Evolutionary conservation across 257 asterid genomes (phyloP).

Genomic region (Petrea volubilis): DNA sequence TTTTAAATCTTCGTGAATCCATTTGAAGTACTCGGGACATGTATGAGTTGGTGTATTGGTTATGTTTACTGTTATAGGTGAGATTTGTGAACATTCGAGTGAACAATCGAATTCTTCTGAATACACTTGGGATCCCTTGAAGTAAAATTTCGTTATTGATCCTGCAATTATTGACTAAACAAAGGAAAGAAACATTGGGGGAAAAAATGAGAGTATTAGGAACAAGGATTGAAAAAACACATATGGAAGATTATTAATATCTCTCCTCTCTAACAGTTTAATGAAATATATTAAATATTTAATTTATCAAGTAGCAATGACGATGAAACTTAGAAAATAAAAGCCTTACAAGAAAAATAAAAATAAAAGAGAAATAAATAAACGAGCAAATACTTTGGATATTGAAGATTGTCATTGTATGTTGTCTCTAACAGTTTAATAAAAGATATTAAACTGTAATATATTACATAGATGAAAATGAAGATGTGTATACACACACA

Average conservation of each 20-base stretch:
- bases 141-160: slow-evolving; percentile 19
- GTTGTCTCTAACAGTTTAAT: too few species aligned
- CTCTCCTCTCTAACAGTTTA: too few species aligned
- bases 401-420: too few species aligned
- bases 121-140: slow-evolving; percentile 34
- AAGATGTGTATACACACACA: not conserved
- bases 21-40: slow-evolving; percentile 75
- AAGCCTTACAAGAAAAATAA: too few species aligned
- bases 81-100: slow-evolving; percentile 44
- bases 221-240: not conserved
- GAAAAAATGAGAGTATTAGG: not conserved
- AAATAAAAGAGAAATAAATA: too few species aligned
- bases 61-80: slow-evolving; percentile 12
- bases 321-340: too few species aligned
- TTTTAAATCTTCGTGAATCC: slow-evolving; percentile 86
- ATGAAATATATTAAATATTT: too few species aligned
- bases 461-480: not conserved
- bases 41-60: slow-evolving; percentile 18
- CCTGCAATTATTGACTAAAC: slow-evolving; percentile 49
- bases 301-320: too few species aligned
- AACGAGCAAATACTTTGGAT: too few species aligned
- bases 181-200: too few species aligned
- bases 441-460: not conserved
- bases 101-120: slow-evolving; percentile 53
- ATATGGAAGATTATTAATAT: not conserved